These are phyloP conservation scores for Triangularia setosa DNA, from an alignment of 2,329 filamentous ascomycete genomes.

Conservation along the genomic window DNA sequence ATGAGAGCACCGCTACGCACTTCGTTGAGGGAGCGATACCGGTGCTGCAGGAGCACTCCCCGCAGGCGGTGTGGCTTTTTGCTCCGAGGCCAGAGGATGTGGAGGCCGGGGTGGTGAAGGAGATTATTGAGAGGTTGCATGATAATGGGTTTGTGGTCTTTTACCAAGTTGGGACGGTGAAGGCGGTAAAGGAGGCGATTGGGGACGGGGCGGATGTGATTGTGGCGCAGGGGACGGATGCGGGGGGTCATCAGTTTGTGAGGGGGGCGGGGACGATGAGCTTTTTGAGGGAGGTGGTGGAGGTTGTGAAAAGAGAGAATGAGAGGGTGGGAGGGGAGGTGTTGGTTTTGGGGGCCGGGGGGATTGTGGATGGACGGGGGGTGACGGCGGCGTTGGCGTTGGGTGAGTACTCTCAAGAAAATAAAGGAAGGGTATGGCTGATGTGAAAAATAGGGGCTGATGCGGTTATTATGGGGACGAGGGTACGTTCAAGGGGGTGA, in stretches of 20 bases:
- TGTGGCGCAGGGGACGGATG: constrained; percentile 61
- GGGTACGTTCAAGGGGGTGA: constrained; percentile 21
- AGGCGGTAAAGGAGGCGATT: constrained; percentile 48
- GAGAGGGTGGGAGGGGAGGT: constrained; percentile 27
- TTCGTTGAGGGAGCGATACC: constrained; percentile 45
- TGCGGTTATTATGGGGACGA: constrained; percentile 42
- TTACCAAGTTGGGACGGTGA: constrained; percentile 59
- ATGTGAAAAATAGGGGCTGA: constrained; percentile 36
- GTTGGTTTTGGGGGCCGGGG: constrained; percentile 54
- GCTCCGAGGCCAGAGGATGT: constrained; percentile 47
- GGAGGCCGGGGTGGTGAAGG: neutral
- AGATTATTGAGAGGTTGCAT: constrained; percentile 35
- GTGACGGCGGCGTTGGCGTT: constrained; percentile 53
- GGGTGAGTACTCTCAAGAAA: constrained; percentile 35
- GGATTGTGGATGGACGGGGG: constrained; percentile 53
- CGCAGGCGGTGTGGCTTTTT: constrained; percentile 64
- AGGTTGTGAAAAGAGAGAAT: constrained; percentile 38
- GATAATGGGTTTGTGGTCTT: constrained; percentile 45
- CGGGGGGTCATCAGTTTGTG: constrained; percentile 59
- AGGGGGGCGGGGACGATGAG: constrained; percentile 51
- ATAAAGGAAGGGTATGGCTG: too few relatives aligned
- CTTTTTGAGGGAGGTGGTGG: constrained; percentile 54
- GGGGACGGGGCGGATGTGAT: constrained; percentile 52
- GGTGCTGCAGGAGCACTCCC: constrained; percentile 48
- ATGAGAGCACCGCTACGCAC: constrained; percentile 33